phyloP scores from a whole-genome alignment of 176 grass and related monocot genomes.

The Phragmites australis region DNA sequence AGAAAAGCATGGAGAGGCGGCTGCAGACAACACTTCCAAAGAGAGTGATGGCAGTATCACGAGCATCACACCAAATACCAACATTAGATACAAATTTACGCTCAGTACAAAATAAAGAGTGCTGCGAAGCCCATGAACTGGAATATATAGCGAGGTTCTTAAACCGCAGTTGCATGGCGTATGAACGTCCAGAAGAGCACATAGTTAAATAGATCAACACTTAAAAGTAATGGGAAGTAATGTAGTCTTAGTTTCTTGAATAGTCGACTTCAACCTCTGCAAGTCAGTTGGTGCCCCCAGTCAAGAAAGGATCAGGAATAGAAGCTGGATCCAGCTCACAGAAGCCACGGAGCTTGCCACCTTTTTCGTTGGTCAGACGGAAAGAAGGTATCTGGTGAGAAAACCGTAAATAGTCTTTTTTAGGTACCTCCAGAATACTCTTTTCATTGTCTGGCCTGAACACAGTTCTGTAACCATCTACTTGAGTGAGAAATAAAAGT shows the following conservation, averaged over 20 bases:
- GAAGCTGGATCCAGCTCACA: constrained; percentile 75
- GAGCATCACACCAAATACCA: not conserved
- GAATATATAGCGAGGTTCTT: constrained; percentile 2
- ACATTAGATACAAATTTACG: not conserved
- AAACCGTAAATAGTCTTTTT: constrained; percentile 51
- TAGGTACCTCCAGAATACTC: constrained; percentile 45
- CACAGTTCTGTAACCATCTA: constrained; percentile 56
- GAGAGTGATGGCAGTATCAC: not conserved
- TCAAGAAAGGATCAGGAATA: constrained; percentile 57
- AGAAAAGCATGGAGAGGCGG: no score
- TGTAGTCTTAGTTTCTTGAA: constrained; percentile 18
- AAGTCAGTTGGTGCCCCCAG: constrained; percentile 4
- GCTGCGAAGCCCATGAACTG: not conserved
- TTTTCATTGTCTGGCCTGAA: constrained; percentile 48
- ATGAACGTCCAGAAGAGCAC: not conserved
- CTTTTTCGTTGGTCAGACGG: constrained; percentile 53
- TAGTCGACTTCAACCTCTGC: not conserved
- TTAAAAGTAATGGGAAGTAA: constrained; percentile 1
- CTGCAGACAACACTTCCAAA: constrained; percentile 3
- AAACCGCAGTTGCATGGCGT: not conserved
- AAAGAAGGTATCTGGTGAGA: constrained; percentile 74
- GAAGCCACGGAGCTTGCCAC: constrained; percentile 53
- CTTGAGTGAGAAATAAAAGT: constrained; percentile 44
- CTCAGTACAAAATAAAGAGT: not conserved
- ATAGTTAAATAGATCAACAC: not conserved